Percentiles rank a stretch among this genome's conserved stretches.
phyloP scores from a whole-genome alignment of 2,329 filamentous ascomycete genomes.

The Aspergillus proliferans region DNA sequence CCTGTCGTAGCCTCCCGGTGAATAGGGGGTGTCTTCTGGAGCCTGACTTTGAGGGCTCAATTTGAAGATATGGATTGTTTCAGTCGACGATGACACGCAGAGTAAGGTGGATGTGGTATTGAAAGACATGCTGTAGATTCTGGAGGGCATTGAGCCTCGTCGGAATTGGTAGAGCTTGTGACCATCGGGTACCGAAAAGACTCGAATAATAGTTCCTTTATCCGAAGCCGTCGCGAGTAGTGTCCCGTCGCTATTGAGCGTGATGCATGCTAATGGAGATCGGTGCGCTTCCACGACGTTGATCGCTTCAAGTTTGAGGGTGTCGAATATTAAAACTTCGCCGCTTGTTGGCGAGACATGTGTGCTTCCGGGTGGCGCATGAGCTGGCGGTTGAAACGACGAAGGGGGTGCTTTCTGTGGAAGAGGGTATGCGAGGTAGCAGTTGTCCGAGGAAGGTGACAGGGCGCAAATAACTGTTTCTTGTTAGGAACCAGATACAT shows the following conservation, averaged over 20 bases:
- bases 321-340: constrained; percentile 89
- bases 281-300: constrained; percentile 95
- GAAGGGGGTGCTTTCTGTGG: constrained; percentile 57
- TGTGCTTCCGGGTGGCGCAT: constrained; percentile 69
- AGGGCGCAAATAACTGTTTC: constrained; percentile 74
- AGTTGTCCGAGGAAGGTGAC: constrained; percentile 90
- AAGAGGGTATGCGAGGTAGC: constrained; percentile 88
- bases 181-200: constrained; percentile 85
- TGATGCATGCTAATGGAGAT: constrained; percentile 81
- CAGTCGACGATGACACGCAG: constrained; percentile 91
- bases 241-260: constrained; percentile 87
- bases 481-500: constrained; percentile 8
- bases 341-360: constrained; percentile 81
- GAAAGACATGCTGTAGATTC: constrained; percentile 98
- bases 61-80: constrained; percentile 95
- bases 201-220: constrained; percentile 93
- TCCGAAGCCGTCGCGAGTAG: constrained; percentile 91
- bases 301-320: constrained; percentile 79
- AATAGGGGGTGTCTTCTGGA: constrained; percentile 21
- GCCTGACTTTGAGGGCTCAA: constrained; percentile 45
- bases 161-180: constrained; percentile 95
- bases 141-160: constrained; percentile 87
- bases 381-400: constrained; percentile 58
- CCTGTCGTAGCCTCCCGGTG: constrained; percentile 19
- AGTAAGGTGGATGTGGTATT: constrained; percentile 89